Evolutionary conservation across 176 grass and related monocot genomes (phyloP).

Genomic region (Stipa capillata): DNA sequence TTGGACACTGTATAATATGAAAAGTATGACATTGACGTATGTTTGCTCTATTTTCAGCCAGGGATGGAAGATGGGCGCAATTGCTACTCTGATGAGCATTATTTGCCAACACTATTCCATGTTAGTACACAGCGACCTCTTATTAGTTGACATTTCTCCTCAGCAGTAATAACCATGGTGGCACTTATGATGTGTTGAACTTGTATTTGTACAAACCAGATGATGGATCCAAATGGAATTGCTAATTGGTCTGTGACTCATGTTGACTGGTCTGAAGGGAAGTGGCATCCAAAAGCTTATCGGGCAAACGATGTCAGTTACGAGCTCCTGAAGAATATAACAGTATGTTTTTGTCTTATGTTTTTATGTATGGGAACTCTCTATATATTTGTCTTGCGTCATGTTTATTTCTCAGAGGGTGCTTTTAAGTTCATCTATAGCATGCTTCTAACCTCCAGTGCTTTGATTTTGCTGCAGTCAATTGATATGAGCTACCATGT

Average conservation of each 20-base stretch:
- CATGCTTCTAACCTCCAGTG: not conserved
- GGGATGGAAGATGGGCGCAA: conserved; percentile 81
- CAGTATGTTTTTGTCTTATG: conserved; percentile 33
- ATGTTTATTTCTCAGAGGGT: not conserved
- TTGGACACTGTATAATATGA: not conserved
- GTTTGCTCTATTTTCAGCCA: conserved; percentile 49
- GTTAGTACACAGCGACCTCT: conserved; percentile 35
- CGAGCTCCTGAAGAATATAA: conserved; percentile 79
- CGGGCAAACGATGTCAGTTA: conserved; percentile 67
- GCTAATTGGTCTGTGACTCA: conserved; percentile 95
- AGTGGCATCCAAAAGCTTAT: conserved; percentile 98
- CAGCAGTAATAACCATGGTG: not conserved
- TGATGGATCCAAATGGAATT: conserved; percentile 84
- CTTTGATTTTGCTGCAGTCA: conserved; percentile 49
- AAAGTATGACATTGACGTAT: no score
- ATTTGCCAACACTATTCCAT: conserved; percentile 81
- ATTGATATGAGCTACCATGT: conserved; percentile 79
- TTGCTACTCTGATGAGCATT: conserved; percentile 98
- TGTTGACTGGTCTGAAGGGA: conserved; percentile 99
- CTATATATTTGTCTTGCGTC: not conserved
- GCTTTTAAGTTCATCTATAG: not conserved
- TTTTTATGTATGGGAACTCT: no score
- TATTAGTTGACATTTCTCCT: not conserved
- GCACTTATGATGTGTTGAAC: not conserved
- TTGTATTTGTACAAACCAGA: conserved; percentile 36